A percentile compares a stretch with the other conserved stretches of the same genome.
These are phyloP conservation scores for Kurtzmaniella fragi DNA, from an alignment of 805 yeast species.

Conservation along the genomic window DNA sequence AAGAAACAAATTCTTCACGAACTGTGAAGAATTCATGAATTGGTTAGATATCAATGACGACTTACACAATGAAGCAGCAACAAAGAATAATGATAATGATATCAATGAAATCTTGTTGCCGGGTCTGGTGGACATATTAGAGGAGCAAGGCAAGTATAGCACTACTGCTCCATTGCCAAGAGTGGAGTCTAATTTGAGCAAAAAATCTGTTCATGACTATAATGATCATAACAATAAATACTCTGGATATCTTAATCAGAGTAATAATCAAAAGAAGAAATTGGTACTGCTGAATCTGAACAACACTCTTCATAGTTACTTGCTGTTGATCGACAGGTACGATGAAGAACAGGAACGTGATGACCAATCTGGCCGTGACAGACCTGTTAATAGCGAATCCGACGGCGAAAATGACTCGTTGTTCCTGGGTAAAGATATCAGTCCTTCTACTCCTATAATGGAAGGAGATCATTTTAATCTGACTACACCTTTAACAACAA, in stretches of 20 bases:
- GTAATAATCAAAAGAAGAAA: slow-evolving; percentile 1
- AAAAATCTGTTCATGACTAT: too few species aligned
- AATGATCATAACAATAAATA: slow-evolving; percentile 9
- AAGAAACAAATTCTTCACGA: slow-evolving; percentile 17
- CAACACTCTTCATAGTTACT: slow-evolving; percentile 19
- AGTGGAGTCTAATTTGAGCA: too few species aligned
- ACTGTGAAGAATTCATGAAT: slow-evolving; percentile 16
- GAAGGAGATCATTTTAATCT: slow-evolving; percentile 6
- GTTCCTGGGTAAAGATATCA: slow-evolving; percentile 4
- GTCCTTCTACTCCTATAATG: slow-evolving; percentile 11
- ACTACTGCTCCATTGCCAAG: slow-evolving; percentile 21
- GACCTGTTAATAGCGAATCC: neutral
- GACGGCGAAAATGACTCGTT: slow-evolving; percentile 9
- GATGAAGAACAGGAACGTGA: slow-evolving; percentile 9
- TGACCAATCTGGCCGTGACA: neutral
- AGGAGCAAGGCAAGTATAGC: slow-evolving; percentile 7
- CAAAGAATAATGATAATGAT: slow-evolving; percentile 8
- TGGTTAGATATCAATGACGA: slow-evolving; percentile 19
- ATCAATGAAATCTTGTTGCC: slow-evolving; percentile 12
- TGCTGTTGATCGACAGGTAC: slow-evolving; percentile 26
- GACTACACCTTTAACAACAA: too few species aligned
- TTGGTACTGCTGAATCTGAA: slow-evolving; percentile 10
- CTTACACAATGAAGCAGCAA: neutral
- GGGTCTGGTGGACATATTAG: slow-evolving; percentile 14
- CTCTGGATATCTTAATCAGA: slow-evolving; percentile 11